Conservation (phyloP, 768 basidiomycete genomes). For the Mycena chlorophos region DNA sequence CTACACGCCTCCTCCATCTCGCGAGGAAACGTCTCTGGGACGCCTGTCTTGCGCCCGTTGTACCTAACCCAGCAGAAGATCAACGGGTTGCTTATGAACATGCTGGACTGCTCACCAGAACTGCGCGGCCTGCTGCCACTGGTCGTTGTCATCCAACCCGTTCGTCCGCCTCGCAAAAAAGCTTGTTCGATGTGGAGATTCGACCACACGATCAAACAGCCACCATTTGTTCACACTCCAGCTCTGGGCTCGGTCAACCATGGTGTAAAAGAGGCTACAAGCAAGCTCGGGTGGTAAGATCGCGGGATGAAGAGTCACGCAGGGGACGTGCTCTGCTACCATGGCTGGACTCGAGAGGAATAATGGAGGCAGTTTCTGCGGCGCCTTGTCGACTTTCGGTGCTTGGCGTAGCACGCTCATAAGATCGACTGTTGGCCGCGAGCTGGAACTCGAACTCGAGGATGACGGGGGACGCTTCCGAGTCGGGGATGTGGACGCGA, state of each 20-base stretch:
- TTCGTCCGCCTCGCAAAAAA: slow-evolving; percentile 65
- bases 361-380: slow-evolving; percentile 55
- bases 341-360: slow-evolving; percentile 60
- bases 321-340: slow-evolving; percentile 70
- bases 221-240: slow-evolving; percentile 85
- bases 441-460: slow-evolving; percentile 3
- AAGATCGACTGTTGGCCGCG: slow-evolving; percentile 45
- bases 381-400: slow-evolving; percentile 35
- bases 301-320: slow-evolving; percentile 63
- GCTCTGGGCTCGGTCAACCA: slow-evolving; percentile 58
- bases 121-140: slow-evolving; percentile 72
- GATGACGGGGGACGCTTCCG: neutral
- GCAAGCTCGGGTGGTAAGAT: slow-evolving; percentile 76
- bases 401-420: slow-evolving; percentile 59
- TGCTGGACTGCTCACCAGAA: slow-evolving; percentile 54
- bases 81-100: neutral
- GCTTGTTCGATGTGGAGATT: slow-evolving; percentile 81
- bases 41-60: slow-evolving; percentile 65
- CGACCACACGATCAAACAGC: slow-evolving; percentile 78
- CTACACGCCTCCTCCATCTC: slow-evolving; percentile 80
- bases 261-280: slow-evolving; percentile 68
- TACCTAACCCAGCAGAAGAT: slow-evolving; percentile 54
- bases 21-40: slow-evolving; percentile 57
- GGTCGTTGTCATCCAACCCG: slow-evolving; percentile 43
- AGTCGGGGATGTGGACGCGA: slow-evolving; percentile 10